Conservation (phyloP, 179 eudicot species). For the Pouteria campechiana region DNA sequence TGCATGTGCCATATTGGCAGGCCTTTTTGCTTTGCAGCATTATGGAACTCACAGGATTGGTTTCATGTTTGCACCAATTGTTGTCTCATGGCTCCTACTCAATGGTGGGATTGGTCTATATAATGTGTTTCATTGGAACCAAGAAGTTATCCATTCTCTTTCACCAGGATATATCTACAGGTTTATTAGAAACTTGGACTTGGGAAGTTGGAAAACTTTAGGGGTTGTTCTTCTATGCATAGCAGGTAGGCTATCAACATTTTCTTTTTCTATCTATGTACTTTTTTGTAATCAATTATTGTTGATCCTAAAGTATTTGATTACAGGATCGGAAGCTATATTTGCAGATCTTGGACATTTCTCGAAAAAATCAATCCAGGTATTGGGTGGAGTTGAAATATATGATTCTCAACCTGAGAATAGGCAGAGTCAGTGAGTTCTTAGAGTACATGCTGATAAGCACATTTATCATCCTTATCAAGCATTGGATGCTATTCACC, state of each 20-base stretch:
- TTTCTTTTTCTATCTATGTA: too few species aligned
- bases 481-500: too few species aligned
- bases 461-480: too few species aligned
- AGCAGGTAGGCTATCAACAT: constrained; percentile 34
- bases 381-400: too few species aligned
- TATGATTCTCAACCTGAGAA: too few species aligned
- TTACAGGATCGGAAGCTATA: constrained; percentile 47
- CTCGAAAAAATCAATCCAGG: constrained; percentile 38
- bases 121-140: constrained; percentile 21
- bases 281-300: not conserved
- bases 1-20: constrained; percentile 42
- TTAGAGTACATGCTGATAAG: too few species aligned
- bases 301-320: not conserved
- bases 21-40: constrained; percentile 43
- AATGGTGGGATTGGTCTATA: constrained; percentile 25
- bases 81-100: constrained; percentile 28
- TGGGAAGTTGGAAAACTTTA: constrained; percentile 21
- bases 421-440: too few species aligned
- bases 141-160: constrained; percentile 22
- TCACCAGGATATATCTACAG: constrained; percentile 27
- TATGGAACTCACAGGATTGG: constrained; percentile 41
- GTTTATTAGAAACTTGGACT: constrained; percentile 12
- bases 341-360: constrained; percentile 53
- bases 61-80: constrained; percentile 45
- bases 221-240: constrained; percentile 29